Base-by-base conservation (phyloP, 345 rosid genomes). In the Pelargonium nanum region DNA sequence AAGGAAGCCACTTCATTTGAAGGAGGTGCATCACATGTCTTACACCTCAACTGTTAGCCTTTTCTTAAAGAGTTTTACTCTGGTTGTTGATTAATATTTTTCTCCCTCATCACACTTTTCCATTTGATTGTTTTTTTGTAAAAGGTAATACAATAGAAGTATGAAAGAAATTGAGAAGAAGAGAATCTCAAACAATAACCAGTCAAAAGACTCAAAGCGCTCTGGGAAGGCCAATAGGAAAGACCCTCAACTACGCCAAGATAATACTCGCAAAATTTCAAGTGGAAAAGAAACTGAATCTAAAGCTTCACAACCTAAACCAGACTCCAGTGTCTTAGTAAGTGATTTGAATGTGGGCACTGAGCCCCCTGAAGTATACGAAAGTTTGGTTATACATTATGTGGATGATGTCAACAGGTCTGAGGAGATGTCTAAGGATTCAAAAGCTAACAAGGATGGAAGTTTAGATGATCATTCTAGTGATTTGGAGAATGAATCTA, bases 331-430 rank as follows among this genome's bases (percentile, higher is more conserved):
- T 58, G 26, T 59, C 60, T 24, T 64, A 65, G 82, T 62, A 71
- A 83, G 85, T 78, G 87, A 91, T 74, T 67, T 79, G 10, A 84
- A 80, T 64, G 68, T 71, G 32, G 83, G 78, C 55, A 68, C 86
- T 22, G 91, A 80, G 82, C 65, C 74, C 57, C 56, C 84, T 54
- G 86, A 78, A 76, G 77, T 74, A 80, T 77, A 74, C 65, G 85
- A 81, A 61, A 77, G 72, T 1, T 45, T 81, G 73, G 84, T 75
- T 73, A 72, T 82, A 72, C 81, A 82, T 70, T 82, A 81, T 77
- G 75, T 81, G 74, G 88, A 83, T 73, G 83, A 85, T 69, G 76
- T 62, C 53, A 77, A 78, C 82, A 80, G 69, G 75, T 68, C 48
- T 66, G 79, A 71, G 24, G 74, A 28, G 61, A 65, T 63, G 32